phyloP scores from a whole-genome alignment of 176 grass and related monocot species.

The Rhynchospora breviuscula region DNA sequence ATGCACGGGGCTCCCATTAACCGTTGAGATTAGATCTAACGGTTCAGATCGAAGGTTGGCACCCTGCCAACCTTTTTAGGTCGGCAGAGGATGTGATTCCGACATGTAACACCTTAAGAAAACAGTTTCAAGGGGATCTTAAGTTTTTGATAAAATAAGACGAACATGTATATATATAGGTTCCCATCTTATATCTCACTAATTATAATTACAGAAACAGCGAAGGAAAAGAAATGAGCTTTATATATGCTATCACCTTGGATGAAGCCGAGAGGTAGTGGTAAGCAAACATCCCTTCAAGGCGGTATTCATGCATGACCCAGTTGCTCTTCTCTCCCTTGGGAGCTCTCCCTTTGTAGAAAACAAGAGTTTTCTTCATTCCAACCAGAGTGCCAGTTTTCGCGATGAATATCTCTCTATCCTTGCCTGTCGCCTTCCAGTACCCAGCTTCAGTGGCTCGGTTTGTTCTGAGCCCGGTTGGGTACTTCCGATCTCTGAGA shows the following conservation, averaged over 20 bases:
- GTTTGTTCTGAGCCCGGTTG: constrained; percentile 89
- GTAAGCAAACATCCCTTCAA: constrained; percentile 69
- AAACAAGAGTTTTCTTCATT: constrained; percentile 99
- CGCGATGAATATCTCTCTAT: constrained; percentile 62
- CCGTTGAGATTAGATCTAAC: no score
- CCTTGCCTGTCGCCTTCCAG: constrained; percentile 99
- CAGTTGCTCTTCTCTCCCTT: constrained; percentile 86
- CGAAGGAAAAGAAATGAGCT: neutral
- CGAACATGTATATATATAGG: no score
- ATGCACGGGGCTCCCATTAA: no score
- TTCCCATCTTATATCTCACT: neutral
- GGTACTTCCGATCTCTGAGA: constrained; percentile 97
- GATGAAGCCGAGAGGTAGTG: constrained; percentile 52
- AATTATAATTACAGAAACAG: neutral
- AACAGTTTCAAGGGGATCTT: neutral
- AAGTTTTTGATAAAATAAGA: neutral
- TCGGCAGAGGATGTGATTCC: no score
- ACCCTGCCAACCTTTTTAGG: no score
- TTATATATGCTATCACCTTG: constrained; percentile 32
- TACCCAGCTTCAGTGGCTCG: constrained; percentile 73
- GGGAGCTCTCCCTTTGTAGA: constrained; percentile 76
- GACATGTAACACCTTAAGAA: neutral
- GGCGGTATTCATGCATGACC: constrained; percentile 96
- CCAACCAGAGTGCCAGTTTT: constrained; percentile 60
- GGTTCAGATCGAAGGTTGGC: no score